A percentile compares a stretch with the other conserved stretches of the same genome.
Evolutionary conservation across 805 yeast genomes (phyloP).

Genomic region (Candida sakaeoensis): DNA sequence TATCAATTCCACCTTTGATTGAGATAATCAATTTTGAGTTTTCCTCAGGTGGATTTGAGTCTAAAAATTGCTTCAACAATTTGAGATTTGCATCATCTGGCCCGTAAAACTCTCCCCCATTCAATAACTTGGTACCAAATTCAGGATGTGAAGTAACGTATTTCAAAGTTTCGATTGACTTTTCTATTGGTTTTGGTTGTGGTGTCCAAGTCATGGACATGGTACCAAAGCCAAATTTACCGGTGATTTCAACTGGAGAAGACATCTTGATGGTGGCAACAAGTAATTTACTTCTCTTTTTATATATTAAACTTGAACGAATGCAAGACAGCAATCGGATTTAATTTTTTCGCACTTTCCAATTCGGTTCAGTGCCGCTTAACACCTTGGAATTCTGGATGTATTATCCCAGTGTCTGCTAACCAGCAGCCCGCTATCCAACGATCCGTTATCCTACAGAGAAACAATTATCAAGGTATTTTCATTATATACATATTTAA

Average conservation of each 20-base stretch:
- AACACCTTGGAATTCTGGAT: too few species aligned
- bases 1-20: conserved; percentile 63
- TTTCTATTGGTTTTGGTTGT: conserved; percentile 49
- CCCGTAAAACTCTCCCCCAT: conserved; percentile 82
- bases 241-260: conserved; percentile 15
- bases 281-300: too few species aligned
- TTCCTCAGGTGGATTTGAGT: conserved; percentile 45
- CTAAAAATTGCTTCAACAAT: conserved; percentile 55
- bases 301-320: too few species aligned
- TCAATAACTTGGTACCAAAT: conserved; percentile 51
- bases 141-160: conserved; percentile 40
- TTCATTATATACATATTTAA: conserved; percentile 15
- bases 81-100: conserved; percentile 47
- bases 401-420: too few species aligned
- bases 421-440: too few species aligned
- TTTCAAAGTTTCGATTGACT: conserved; percentile 52
- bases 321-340: neutral
- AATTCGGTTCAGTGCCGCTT: neutral
- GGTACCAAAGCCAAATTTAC: conserved; percentile 64
- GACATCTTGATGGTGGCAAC: too few species aligned
- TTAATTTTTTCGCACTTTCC: neutral
- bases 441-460: neutral
- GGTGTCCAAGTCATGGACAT: conserved; percentile 79
- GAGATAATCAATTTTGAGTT: conserved; percentile 55
- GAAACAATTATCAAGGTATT: neutral